Evolutionary conservation across 164 flowering plant genomes (phyloP), one percentile per base, ranked within the genome.

Genomic region (Kingdonia uniflora): DNA sequence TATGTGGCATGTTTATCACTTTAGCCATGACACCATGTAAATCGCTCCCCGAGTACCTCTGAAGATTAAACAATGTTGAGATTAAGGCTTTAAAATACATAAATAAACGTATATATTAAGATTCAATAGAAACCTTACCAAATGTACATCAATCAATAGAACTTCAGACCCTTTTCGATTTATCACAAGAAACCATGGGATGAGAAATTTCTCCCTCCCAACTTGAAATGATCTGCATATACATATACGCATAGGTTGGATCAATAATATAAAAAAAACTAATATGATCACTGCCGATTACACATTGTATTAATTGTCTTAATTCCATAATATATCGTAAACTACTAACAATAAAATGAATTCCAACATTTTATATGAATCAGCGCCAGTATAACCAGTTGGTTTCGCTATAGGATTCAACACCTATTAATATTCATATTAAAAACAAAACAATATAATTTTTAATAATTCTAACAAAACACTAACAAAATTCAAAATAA

Each of bases 1-100:
- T 74, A 52, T 83, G 84, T 53, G 99, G 99, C 97, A 94, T 94
- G 68, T 94, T 97, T 50, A 81, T 59, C 54, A 94, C 87, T 76
- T 81, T 84, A 15, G 92, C 95, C 5, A 88, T 81, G 59, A 94
- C 82, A 50, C 97, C 99, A 64, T 63, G 97, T 68, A 94, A 64
- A 81, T 94, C 97, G 49, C 69, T 75, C 52, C 95, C 99, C 1
- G 97, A 81, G 60, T 83, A 94, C 64, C 92, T 81, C 97, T 87
- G 84, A 64, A 69, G 16, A 1, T 44, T 46, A 67, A 24, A 49
- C 29, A 59, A 59, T 21, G 40, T 48, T 43, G 42, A 25, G 14
- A 48, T 51, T 56, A 54, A 51, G 23, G 25, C 57, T 55, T n/a
- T n/a, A n/a, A n/a, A n/a, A n/a, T n/a, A n/a, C n/a, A n/a, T n/a